A percentile compares a stretch with the other conserved stretches of the same genome.
These are phyloP conservation scores for Dictyostelium intermedium DNA, from an alignment of 78 protist species.

Conservation along the genomic window DNA sequence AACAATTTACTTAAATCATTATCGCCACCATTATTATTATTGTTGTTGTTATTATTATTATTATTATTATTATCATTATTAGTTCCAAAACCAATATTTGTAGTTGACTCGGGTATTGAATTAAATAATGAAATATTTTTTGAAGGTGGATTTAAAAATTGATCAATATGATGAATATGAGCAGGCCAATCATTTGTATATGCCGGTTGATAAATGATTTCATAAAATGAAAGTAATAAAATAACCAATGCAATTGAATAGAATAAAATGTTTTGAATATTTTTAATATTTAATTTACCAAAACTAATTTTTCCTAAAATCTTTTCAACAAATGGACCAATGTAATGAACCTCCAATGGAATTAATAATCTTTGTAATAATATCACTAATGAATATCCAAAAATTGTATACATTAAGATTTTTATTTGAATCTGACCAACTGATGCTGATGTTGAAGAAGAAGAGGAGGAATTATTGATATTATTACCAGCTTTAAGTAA, in stretches of 20 bases:
- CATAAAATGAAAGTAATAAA: conserved; percentile 33
- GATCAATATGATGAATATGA: conserved; percentile 75
- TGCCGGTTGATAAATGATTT: conserved; percentile 21
- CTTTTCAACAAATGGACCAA: background rate
- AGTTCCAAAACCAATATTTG: background rate
- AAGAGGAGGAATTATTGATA: background rate
- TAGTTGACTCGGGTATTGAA: background rate
- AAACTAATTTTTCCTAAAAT: background rate
- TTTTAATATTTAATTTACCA: background rate
- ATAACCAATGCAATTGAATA: conserved; percentile 4
- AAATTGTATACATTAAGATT: background rate
- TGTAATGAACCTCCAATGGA: background rate
- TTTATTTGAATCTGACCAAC: background rate
- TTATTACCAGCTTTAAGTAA: background rate
- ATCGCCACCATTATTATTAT: background rate
- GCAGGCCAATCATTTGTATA: conserved; percentile 86
- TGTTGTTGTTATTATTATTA: background rate
- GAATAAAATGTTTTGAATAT: background rate
- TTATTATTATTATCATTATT: background rate
- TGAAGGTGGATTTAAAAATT: conserved; percentile 21
- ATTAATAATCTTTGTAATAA: background rate
- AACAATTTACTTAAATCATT: background rate
- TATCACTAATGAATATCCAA: background rate
- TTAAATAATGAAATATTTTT: background rate
- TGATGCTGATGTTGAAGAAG: background rate